phyloP scores from a whole-genome alignment of 1,284 basidiomycete genomes.

The Ceratobasidium sp. region DNA sequence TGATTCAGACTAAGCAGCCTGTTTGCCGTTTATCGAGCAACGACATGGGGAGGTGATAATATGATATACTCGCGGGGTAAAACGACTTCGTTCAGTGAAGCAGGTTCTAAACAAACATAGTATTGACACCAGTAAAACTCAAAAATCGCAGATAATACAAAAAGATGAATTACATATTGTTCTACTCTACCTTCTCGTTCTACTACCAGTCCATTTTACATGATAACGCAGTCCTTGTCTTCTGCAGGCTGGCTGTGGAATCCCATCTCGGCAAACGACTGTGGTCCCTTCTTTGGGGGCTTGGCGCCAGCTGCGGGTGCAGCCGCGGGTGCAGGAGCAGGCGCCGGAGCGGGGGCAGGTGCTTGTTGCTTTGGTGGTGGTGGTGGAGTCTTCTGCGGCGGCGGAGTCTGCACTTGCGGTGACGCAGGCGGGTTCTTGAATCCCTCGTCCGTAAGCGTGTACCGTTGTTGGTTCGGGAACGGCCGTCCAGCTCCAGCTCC shows the following conservation, averaged over 20 bases:
- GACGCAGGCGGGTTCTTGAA: slow-evolving; percentile 25
- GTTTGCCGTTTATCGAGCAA: too few relatives aligned
- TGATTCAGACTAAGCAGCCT: too few relatives aligned
- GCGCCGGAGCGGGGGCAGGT: slow-evolving; percentile 23
- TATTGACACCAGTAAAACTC: too few relatives aligned
- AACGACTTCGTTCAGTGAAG: too few relatives aligned
- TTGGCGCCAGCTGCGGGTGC: slow-evolving; percentile 41
- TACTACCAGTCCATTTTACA: slow-evolving; percentile 51
- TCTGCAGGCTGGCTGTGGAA: slow-evolving; percentile 61
- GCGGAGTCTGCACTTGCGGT: slow-evolving; percentile 2
- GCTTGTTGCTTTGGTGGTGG: background rate
- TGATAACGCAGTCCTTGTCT: slow-evolving; percentile 61
- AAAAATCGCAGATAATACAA: slow-evolving; percentile 26
- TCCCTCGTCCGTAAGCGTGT: slow-evolving; percentile 37
- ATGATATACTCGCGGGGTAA: too few relatives aligned
- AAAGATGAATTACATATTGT: slow-evolving; percentile 27
- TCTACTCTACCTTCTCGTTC: background rate
- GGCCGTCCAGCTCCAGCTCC: slow-evolving; percentile 11
- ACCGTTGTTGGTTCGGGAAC: slow-evolving; percentile 17
- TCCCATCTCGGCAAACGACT: slow-evolving; percentile 69
- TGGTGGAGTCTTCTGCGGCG: background rate
- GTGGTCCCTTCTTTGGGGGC: slow-evolving; percentile 55
- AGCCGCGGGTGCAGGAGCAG: slow-evolving; percentile 20
- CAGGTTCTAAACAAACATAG: too few relatives aligned
- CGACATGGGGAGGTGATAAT: too few relatives aligned